Evolutionary conservation across 176 grass and related monocot genomes (phyloP).

Genomic region (Oryza brachyantha): DNA sequence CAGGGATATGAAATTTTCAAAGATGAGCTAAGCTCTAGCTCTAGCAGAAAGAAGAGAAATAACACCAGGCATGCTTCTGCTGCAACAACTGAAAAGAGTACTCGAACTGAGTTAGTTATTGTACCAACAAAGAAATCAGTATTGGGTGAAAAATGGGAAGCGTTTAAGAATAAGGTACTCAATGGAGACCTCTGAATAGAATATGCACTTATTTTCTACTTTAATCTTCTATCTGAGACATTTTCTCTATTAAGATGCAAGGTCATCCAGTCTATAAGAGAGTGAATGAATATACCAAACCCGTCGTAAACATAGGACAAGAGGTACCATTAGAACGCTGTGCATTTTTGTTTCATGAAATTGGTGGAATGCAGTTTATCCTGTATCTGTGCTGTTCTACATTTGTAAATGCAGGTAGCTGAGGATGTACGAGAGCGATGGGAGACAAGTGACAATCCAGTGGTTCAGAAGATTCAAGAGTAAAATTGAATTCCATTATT

Average conservation of each 20-base stretch:
- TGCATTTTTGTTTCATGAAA: constrained; percentile 14
- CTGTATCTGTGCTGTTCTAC: neutral
- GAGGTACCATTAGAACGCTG: constrained; percentile 45
- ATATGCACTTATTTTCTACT: neutral
- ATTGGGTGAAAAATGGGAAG: constrained; percentile 89
- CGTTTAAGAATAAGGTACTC: constrained; percentile 86
- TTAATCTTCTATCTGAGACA: constrained; percentile 20
- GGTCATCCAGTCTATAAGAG: constrained; percentile 53
- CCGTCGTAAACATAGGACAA: constrained; percentile 66
- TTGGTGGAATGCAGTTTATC: constrained; percentile 11
- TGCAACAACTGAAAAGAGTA: constrained; percentile 52
- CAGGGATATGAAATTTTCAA: constrained; percentile 74
- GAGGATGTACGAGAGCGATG: constrained; percentile 89
- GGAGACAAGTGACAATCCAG: constrained; percentile 96
- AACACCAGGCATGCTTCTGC: constrained; percentile 47
- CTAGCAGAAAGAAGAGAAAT: constrained; percentile 59
- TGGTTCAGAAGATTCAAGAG: constrained; percentile 80
- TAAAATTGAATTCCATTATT: constrained; percentile 26
- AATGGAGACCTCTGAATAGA: neutral
- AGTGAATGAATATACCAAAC: constrained; percentile 64
- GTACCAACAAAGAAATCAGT: constrained; percentile 71
- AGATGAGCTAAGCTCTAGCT: constrained; percentile 59
- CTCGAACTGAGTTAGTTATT: constrained; percentile 71
- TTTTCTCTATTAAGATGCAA: constrained; percentile 50
- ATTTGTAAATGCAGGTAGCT: constrained; percentile 72